phyloP scores from a whole-genome alignment of 306 rosid genomes.

The Corylus americana region DNA sequence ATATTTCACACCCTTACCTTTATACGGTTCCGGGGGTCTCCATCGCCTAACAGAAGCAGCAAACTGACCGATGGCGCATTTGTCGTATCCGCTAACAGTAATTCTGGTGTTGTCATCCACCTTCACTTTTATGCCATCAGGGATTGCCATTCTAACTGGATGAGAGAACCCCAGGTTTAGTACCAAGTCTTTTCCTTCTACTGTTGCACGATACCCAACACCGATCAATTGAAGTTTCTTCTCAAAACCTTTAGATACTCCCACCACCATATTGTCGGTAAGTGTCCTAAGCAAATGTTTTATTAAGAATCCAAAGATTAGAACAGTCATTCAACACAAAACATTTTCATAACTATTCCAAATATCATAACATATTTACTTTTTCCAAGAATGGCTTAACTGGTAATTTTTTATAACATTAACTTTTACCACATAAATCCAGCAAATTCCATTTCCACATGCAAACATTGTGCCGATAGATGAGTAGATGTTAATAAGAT shows the following conservation, averaged over 20 bases:
- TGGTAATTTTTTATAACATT: neutral
- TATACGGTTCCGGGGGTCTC: slow-evolving; percentile 99
- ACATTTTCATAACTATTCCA: neutral
- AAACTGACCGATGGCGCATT: slow-evolving; percentile 84
- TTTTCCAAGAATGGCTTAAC: neutral
- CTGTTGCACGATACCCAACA: slow-evolving; percentile 88
- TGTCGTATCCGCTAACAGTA: slow-evolving; percentile 81
- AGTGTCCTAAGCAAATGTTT: slow-evolving; percentile 66
- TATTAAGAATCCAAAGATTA: slow-evolving; percentile 25
- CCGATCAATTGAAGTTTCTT: slow-evolving; percentile 90
- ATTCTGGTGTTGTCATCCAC: slow-evolving; percentile 92
- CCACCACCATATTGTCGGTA: slow-evolving; percentile 85
- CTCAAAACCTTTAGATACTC: slow-evolving; percentile 97
- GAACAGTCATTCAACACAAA: neutral
- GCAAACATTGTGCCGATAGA: neutral
- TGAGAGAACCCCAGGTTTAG: slow-evolving; percentile 97
- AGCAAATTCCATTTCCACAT: neutral
- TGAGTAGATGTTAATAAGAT: neutral
- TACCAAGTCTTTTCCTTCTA: slow-evolving; percentile 80
- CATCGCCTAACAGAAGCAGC: slow-evolving; percentile 88
- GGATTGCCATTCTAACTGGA: slow-evolving; percentile 87
- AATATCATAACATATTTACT: neutral
- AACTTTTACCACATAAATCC: neutral
- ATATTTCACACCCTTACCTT: slow-evolving; percentile 96
- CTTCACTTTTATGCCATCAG: slow-evolving; percentile 72